These are phyloP conservation scores for Monilinia vaccinii-corymbosi DNA, from an alignment of 2,329 filamentous ascomycete species.

Conservation along the genomic window DNA sequence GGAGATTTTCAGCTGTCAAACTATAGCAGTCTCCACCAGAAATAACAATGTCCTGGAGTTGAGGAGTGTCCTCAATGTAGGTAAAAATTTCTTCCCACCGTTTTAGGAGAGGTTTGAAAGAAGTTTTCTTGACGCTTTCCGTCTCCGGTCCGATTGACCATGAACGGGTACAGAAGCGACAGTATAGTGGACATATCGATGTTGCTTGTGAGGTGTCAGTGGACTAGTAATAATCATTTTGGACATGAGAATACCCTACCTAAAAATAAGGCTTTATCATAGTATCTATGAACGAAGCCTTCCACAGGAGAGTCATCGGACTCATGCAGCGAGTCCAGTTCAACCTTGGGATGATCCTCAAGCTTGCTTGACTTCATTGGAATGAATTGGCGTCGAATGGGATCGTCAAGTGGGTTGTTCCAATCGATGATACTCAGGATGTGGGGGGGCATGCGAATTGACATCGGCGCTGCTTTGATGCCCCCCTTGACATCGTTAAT, in stretches of 20 bases:
- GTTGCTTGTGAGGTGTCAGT: slow-evolving; percentile 36
- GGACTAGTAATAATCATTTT: background rate
- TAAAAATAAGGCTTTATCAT: slow-evolving; percentile 52
- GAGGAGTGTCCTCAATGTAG: slow-evolving; percentile 43
- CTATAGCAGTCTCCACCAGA: slow-evolving; percentile 56
- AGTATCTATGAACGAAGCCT: slow-evolving; percentile 54
- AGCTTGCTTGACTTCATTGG: slow-evolving; percentile 44
- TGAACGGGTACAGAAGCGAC: slow-evolving; percentile 52
- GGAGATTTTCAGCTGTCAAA: slow-evolving; percentile 42
- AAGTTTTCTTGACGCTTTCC: slow-evolving; percentile 38
- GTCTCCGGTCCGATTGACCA: slow-evolving; percentile 50
- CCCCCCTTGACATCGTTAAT: slow-evolving; percentile 45
- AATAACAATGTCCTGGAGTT: slow-evolving; percentile 49
- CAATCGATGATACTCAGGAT: slow-evolving; percentile 51
- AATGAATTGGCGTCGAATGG: slow-evolving; percentile 51
- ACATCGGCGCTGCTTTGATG: slow-evolving; percentile 47
- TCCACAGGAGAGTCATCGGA: slow-evolving; percentile 44
- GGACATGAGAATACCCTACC: slow-evolving; percentile 32
- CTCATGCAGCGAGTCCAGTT: slow-evolving; percentile 51
- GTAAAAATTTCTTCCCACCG: slow-evolving; percentile 49
- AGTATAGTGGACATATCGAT: slow-evolving; percentile 54
- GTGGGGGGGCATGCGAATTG: slow-evolving; percentile 51
- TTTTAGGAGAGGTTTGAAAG: slow-evolving; percentile 32
- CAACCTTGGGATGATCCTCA: slow-evolving; percentile 45
- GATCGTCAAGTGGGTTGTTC: slow-evolving; percentile 48